A percentile compares a stretch with the other conserved stretches of the same genome.
These are phyloP conservation scores for Aspergillus saccharolyticus DNA, from an alignment of 495 filamentous ascomycete species.

Conservation along the genomic window DNA sequence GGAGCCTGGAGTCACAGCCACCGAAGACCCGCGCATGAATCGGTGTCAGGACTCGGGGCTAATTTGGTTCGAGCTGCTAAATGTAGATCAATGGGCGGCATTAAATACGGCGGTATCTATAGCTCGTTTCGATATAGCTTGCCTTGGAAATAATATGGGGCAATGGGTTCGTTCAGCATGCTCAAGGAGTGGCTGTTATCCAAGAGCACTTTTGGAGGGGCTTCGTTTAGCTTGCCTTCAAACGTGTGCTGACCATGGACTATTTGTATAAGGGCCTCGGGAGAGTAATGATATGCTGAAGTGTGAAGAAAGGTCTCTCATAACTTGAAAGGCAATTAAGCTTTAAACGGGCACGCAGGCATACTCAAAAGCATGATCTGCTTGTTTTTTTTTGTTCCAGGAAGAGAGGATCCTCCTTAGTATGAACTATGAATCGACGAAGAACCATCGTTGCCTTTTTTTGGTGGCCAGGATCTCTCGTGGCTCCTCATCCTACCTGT, in stretches of 20 bases:
- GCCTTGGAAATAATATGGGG: background rate
- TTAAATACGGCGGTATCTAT: background rate
- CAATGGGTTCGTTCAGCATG: too few species aligned
- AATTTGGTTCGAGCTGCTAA: slow-evolving; percentile 3
- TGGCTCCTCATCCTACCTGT: background rate
- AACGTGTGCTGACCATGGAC: background rate
- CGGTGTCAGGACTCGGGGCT: background rate
- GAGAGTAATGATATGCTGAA: background rate
- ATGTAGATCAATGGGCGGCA: background rate
- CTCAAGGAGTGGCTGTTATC: too few species aligned
- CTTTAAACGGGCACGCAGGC: slow-evolving; percentile 5
- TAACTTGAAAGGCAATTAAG: background rate
- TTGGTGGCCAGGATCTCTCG: background rate
- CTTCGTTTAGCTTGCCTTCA: background rate
- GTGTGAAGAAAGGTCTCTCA: background rate
- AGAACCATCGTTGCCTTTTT: background rate
- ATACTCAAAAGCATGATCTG: background rate
- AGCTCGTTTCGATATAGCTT: background rate
- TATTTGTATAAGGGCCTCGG: background rate
- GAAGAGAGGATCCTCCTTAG: background rate
- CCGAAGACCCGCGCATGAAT: background rate
- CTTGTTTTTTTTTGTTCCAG: background rate
- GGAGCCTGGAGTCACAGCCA: background rate
- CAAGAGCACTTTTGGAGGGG: too few species aligned
- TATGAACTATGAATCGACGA: background rate